Base-by-base conservation (phyloP, 306 rosid species). In the Abrus pulchellus region DNA sequence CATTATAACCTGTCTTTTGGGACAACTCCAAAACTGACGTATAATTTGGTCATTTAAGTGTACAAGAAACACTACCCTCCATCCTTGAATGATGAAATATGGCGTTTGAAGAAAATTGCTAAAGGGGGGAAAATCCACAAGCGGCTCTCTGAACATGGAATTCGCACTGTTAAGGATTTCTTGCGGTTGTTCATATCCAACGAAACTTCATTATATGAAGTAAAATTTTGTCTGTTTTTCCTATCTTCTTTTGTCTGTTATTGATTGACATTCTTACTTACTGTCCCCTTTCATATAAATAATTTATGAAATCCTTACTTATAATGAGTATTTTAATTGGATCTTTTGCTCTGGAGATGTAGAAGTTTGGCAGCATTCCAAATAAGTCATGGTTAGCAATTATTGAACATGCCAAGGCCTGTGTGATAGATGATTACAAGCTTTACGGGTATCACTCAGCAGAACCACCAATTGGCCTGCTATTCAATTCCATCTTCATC, bases 11-110 rank as follows among this genome's bases (percentile, higher is more conserved):
- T 78, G 30, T 67, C 68, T 45, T 28, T 55, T 47, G 44, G 6
- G n/a, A 48, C 28, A 68, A 49, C 61, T 52, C n/a, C 64, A 76
- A 61, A 72, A 72, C 72, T 83, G 68, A 68, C 79, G 33, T 8
- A 47, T 5, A 9, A 33, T 74, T 77, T 78, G 34, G 47, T 83
- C 69, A 4, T 72, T 86, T 36, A 85, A 93, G 97, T 36, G 36
- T 83, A 88, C 73, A 75, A 64, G 88, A 93, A 93, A 30, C 92
- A 87, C 73, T 13, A 72, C 75, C 94, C 93, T 63, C 97, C 97
- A 36, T 33, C 1, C 12, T 83, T 87, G 86, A 28, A 70, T 0
- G 97, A 93, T 44, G 85, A 88, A 27, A 3, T 88, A 28, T 93
- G 92, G 93, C 92, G 97, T 47, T 84, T 93, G 87, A 76, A 60